A percentile compares a stretch with the other conserved stretches of the same genome.
These are phyloP conservation scores for Colletotrichum simmondsii DNA, from an alignment of 2,329 filamentous ascomycete genomes.

Conservation along the genomic window DNA sequence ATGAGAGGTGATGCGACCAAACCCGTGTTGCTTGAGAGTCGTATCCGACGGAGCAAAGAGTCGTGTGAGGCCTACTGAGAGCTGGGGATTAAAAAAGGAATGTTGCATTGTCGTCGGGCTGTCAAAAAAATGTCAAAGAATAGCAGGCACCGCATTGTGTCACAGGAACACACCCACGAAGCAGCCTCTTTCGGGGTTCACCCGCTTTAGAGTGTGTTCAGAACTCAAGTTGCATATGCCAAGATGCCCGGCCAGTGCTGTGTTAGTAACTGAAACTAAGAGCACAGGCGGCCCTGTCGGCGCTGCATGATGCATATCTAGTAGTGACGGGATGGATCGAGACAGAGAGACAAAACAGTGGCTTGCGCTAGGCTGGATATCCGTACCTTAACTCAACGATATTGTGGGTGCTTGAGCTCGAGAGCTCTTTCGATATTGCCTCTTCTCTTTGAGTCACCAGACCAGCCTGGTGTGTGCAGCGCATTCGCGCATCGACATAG, in stretches of 20 bases:
- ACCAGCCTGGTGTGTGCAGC: not conserved
- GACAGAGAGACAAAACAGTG: conserved; percentile 12
- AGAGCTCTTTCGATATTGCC: not conserved
- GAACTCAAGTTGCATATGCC: not conserved
- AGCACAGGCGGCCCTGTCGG: not conserved
- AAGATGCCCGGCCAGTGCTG: not conserved
- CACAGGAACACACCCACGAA: not conserved
- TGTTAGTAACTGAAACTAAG: not conserved
- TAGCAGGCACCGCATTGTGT: not conserved
- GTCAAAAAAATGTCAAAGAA: not conserved
- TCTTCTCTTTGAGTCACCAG: not conserved
- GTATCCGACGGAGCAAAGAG: not conserved
- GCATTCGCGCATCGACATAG: not conserved
- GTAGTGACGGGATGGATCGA: not conserved
- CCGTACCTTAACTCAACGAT: not conserved
- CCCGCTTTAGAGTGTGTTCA: conserved; percentile 2
- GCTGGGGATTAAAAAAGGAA: not conserved
- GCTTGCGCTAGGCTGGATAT: conserved; percentile 2
- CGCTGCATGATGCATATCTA: not conserved
- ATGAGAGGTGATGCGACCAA: not conserved
- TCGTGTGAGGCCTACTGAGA: not conserved
- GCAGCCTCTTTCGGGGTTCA: not conserved
- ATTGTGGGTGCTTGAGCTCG: not conserved
- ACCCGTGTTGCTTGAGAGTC: not conserved
- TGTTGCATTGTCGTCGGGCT: not conserved